Evolutionary conservation across 805 yeast species (phyloP), one percentile per base, ranked within the genome.

Genomic region (Schizosaccharomyces cryophilus): DNA sequence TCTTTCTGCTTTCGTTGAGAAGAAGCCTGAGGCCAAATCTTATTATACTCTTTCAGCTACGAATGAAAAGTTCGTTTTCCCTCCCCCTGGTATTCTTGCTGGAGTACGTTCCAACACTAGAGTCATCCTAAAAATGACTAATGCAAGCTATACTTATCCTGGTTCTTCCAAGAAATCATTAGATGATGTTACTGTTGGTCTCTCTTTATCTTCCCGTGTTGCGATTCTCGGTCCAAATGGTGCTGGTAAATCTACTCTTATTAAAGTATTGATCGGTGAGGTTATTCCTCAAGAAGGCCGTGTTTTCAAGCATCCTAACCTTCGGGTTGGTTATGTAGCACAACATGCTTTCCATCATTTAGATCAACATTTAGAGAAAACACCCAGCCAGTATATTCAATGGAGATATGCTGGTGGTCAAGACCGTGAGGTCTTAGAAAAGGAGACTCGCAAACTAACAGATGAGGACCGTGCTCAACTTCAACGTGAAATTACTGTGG

Each of bases 401-500:
- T 90, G 98, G 98, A 83, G 98, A 76, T 90, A 90, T 73, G 82
- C 87, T 72, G 86, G 89, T 67, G 98, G 98, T 72, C 97, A 93
- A 70, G 98, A 90, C 73, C 87, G 97, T 73, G 98, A 90, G 75
- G 95, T 93, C 35, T 79, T 88, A 66, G 73, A 90, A 72, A 93
- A 90, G 74, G 96, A 89, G 73, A 83, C 95, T 1, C 83, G 98
- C 73, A 85, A 86, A 73, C 78, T 90, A 66, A 79, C 87, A 58
- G 86, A 80, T 21, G 83, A 80, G 64, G 95, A 88, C 73, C 79
- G 79, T 70, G 85, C 78, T 63, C 77, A 82, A 74, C 81, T 90
- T 87, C 77, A 73, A 62, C 84, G 84, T 70, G 82, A 83, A 67
- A 78, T 90, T 64, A 95, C 84, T 66, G 75, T 85, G 61, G 79